phyloP scores from a whole-genome alignment of 495 filamentous ascomycete species.

The Penicillium salamii region DNA sequence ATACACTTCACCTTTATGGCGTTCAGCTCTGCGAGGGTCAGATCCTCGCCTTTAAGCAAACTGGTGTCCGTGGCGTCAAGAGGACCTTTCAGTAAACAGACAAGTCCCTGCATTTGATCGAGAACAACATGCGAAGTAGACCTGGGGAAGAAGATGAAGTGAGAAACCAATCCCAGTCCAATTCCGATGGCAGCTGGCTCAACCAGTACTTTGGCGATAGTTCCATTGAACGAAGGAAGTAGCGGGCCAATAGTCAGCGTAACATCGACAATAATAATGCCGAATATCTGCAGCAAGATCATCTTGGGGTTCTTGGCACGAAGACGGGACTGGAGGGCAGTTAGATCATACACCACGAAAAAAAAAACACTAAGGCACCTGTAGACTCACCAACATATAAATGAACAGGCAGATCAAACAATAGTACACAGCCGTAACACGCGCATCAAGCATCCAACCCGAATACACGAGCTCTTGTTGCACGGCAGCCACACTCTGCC shows the following conservation, averaged over 20 bases:
- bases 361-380: too few species aligned
- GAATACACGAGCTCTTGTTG: constrained; percentile 30
- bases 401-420: constrained; percentile 36
- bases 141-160: constrained; percentile 39
- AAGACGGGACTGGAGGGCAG: constrained; percentile 27
- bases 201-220: constrained; percentile 31
- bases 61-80: constrained; percentile 22
- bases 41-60: constrained; percentile 12
- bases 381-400: constrained; percentile 34
- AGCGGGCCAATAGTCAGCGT: constrained; percentile 33
- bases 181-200: constrained; percentile 38
- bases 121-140: constrained; percentile 38
- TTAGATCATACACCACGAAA: too few species aligned
- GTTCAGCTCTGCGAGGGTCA: constrained; percentile 12
- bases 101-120: constrained; percentile 31
- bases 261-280: constrained; percentile 37
- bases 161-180: constrained; percentile 35
- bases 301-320: constrained; percentile 41
- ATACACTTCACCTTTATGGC: constrained; percentile 19
- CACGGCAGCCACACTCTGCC: constrained; percentile 16
- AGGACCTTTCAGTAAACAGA: constrained; percentile 27
- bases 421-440: constrained; percentile 34
- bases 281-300: constrained; percentile 31
- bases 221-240: constrained; percentile 38
- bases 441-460: constrained; percentile 42